Conservation (phyloP, 1,139 yeast genomes). For the Meyerozyma athensensis region DNA sequence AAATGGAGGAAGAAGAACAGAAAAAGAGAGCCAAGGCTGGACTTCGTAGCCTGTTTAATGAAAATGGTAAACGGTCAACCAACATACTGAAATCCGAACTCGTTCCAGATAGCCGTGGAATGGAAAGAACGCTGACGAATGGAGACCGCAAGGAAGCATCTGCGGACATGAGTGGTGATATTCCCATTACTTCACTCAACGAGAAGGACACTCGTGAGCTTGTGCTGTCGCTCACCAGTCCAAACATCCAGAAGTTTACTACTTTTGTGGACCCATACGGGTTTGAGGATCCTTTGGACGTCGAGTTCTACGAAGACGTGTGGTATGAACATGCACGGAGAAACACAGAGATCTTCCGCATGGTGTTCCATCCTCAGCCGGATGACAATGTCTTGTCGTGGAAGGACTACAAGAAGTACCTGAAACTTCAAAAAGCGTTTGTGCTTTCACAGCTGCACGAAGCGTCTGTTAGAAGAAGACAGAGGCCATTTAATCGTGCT, state of each 20-base stretch:
- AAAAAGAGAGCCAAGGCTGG: slow-evolving; percentile 34
- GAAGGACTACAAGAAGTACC: slow-evolving; percentile 79
- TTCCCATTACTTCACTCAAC: slow-evolving; percentile 45
- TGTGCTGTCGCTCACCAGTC: slow-evolving; percentile 30
- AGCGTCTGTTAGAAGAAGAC: slow-evolving; percentile 24
- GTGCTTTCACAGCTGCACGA: slow-evolving; percentile 43
- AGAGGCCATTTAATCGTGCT: slow-evolving; percentile 10
- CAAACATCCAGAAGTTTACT: slow-evolving; percentile 25
- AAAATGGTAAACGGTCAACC: slow-evolving; percentile 3
- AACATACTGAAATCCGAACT: background rate
- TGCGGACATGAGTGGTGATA: slow-evolving; percentile 19
- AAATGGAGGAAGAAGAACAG: slow-evolving; percentile 27
- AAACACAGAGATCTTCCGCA: slow-evolving; percentile 75
- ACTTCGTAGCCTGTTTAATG: slow-evolving; percentile 10
- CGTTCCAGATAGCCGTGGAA: slow-evolving; percentile 4
- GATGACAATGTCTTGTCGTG: slow-evolving; percentile 85
- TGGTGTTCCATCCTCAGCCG: slow-evolving; percentile 92
- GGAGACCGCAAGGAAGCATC: slow-evolving; percentile 4
- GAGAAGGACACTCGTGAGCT: slow-evolving; percentile 44
- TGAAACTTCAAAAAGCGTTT: slow-evolving; percentile 54
- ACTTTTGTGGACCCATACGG: slow-evolving; percentile 79
- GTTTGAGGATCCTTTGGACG: slow-evolving; percentile 80
- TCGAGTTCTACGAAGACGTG: slow-evolving; percentile 75
- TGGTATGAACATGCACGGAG: slow-evolving; percentile 84
- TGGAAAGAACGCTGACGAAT: slow-evolving; percentile 6